Evolutionary conservation across 306 rosid species (phyloP), one percentile per base, ranked within the genome.

Genomic region (Cicer yamashitae): DNA sequence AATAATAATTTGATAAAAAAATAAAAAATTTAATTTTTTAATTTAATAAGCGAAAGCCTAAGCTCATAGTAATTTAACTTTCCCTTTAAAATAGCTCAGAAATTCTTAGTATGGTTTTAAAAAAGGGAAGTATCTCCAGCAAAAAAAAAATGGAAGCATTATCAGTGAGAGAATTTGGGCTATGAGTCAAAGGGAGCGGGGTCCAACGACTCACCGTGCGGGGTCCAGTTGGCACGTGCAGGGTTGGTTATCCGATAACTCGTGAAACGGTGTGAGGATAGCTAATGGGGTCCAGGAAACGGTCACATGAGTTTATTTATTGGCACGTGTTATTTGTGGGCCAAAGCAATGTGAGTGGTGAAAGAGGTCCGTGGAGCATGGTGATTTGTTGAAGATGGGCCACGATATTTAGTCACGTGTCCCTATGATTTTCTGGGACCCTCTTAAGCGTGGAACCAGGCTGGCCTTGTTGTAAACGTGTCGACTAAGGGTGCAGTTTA

Each of bases 401-500:
- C 88, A 77, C 79, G 78, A 52, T 82, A 78, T 61, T 59, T 58
- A 71, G 68, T 54, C 91, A 74, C 44, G 84, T 89, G 89, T 79
- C 67, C 75, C 82, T 30, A 53, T 71, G 79, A 74, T 66, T 48
- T 39, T 43, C 60, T 66, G 89, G 84, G 84, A n/a, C 51, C 68
- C 60, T 6, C n/a, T 37, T 7, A 0, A 51, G 11, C 58, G 37
- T 57, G 84, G 54, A 74, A 67, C 71, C 25, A 22, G 47, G 3
- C 30, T 80, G 79, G 70, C 64, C 34, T 57, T 7, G 7, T 5
- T 12, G 17, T 74, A 75, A 72, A 75, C 73, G 77, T 75, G 81
- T 81, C 80, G 6, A 11, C 6, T 25, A 0, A 10, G 3, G 10
- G 7, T 0, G 8, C 17, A 48, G 13, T 7, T 22, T 40, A 13